Conservation (phyloP, 768 basidiomycete species). For the Ramaria rubella region DNA sequence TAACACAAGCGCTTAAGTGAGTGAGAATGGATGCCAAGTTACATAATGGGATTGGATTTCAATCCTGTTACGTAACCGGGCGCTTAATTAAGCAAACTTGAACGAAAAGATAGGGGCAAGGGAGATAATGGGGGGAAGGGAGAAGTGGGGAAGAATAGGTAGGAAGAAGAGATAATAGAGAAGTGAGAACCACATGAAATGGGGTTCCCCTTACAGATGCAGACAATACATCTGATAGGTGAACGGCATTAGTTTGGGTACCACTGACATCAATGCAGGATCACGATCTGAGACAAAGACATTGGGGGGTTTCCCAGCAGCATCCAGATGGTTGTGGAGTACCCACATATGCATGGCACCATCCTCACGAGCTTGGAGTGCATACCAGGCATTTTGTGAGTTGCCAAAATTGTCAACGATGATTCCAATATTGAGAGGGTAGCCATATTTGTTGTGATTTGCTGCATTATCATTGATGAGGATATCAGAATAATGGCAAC, state of each 20-base stretch:
- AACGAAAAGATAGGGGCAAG: no score
- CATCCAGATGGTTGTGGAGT: conserved; percentile 19
- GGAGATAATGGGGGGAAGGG: no score
- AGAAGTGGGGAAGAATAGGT: no score
- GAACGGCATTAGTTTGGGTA: conserved; percentile 17
- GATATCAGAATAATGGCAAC: neutral
- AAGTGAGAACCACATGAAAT: no score
- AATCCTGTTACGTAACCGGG: no score
- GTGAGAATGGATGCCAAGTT: no score
- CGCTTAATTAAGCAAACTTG: no score
- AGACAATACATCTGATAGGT: conserved; percentile 27
- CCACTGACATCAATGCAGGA: conserved; percentile 18
- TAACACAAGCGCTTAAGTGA: no score
- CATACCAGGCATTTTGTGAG: conserved; percentile 18
- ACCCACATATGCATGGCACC: conserved; percentile 19
- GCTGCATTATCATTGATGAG: conserved; percentile 6
- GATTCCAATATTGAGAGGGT: no score
- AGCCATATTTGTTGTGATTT: conserved; percentile 4
- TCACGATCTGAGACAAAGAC: conserved; percentile 21
- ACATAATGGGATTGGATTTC: no score
- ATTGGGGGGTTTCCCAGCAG: conserved; percentile 14
- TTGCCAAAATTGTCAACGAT: conserved; percentile 3
- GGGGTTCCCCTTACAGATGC: no score
- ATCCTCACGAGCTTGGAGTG: conserved; percentile 22
- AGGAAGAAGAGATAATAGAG: no score